Base-by-base conservation (phyloP, 495 filamentous ascomycete genomes). In the Cercophora sp. region DNA sequence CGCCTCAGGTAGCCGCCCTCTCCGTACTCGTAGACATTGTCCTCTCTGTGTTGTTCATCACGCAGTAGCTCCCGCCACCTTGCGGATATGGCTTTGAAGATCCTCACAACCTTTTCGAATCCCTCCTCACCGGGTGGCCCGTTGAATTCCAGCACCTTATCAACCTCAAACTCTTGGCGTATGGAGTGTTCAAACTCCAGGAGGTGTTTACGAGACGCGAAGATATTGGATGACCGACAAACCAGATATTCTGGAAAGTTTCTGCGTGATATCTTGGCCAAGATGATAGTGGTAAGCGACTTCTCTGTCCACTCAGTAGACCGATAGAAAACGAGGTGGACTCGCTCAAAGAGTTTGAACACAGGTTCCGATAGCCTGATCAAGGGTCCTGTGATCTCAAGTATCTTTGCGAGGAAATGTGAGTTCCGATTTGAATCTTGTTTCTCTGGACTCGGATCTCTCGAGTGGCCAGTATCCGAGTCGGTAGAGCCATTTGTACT, bases 261-360 rank as follows among this genome's bases (percentile, higher is more conserved):
- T 19, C 87, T 81, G 40, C 83, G 81, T 5, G 88, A 85, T 23
- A 91, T 93, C 48, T 90, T 89, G 11, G 93, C 88, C 9, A 98
- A 81, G 51, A 98, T 96, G 54, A 97, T 92, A 2, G 91, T 92
- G 2, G 89, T 96, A 2, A 98, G 79, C 9, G 92, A 96, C 59
- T 96, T 96, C 59, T 96, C 93, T 0, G 91, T 93, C 91, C 92
- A 97, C 64, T 96, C 91, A 0, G 91, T 95, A 23, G 91, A 96
- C 25, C 91, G 79, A 63, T 96, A 96, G 64, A 96, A 97, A 43
- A 98, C 91, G 5, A 98, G 70, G 69, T 97, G 92, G 1, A 96
- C 89, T 25, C 93, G 81, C 63, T 96, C 91, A 59, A 98, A 98
- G 4, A 98, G 79, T 52, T 82, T 86, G 50, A 89, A 79, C n/a